phyloP scores from a whole-genome alignment of 805 yeast species.

The Starmerella cellae region DNA sequence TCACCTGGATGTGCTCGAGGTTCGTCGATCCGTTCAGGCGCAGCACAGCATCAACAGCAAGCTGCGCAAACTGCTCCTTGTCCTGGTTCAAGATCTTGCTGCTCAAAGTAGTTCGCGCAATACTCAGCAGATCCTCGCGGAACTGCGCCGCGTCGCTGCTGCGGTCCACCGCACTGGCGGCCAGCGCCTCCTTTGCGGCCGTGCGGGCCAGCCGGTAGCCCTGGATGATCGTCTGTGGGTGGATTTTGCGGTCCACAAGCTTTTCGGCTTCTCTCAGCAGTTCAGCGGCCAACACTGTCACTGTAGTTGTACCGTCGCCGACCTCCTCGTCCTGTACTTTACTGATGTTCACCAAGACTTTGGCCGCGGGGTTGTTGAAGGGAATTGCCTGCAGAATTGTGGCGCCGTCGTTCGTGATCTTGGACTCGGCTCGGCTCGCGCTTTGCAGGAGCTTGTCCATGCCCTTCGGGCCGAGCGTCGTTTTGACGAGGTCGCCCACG shows the following conservation, averaged over 20 bases:
- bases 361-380: slow-evolving; percentile 94
- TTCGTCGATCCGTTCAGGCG: slow-evolving; percentile 78
- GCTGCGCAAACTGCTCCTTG: slow-evolving; percentile 71
- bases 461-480: slow-evolving; percentile 95
- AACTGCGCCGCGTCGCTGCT: slow-evolving; percentile 44
- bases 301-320: slow-evolving; percentile 97
- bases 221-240: slow-evolving; percentile 94
- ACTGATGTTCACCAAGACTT: slow-evolving; percentile 83
- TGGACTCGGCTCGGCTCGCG: slow-evolving; percentile 51
- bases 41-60: slow-evolving; percentile 89
- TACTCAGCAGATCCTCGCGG: slow-evolving; percentile 64
- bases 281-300: slow-evolving; percentile 88
- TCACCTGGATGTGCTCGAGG: slow-evolving; percentile 82
- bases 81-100: slow-evolving; percentile 93
- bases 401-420: slow-evolving; percentile 97
- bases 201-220: slow-evolving; percentile 82
- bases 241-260: slow-evolving; percentile 81
- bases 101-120: slow-evolving; percentile 86
- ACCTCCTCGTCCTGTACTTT: slow-evolving; percentile 96
- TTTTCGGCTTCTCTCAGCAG: slow-evolving; percentile 88
- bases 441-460: slow-evolving; percentile 93
- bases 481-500: slow-evolving; percentile 91
- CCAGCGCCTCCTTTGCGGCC: slow-evolving; percentile 76
- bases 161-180: slow-evolving; percentile 62
- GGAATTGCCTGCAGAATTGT: slow-evolving; percentile 90